phyloP scores from a whole-genome alignment of 106 monocot genomes.

The Dactylorhiza incarnata region DNA sequence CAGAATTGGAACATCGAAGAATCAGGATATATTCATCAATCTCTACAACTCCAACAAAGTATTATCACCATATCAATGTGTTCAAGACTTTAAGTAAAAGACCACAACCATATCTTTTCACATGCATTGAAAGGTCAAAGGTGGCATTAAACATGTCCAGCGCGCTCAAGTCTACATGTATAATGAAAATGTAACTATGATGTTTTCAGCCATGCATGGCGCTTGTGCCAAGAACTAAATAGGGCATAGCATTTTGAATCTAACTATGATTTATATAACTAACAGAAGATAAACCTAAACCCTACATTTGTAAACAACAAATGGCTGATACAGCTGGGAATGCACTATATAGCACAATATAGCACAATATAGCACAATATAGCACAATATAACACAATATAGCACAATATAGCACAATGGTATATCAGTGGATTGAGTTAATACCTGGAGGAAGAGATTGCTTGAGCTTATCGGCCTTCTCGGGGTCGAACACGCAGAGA shows the following conservation, averaged over 20 bases:
- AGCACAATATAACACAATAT: too few relatives aligned
- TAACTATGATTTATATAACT: background rate
- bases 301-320: background rate
- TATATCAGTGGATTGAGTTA: background rate
- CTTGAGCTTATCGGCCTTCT: conserved; percentile 58
- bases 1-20: too few relatives aligned
- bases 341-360: too few relatives aligned
- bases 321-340: background rate
- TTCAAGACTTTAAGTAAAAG: too few relatives aligned
- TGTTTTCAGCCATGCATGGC: too few relatives aligned
- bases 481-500: conserved; percentile 36
- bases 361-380: too few relatives aligned
- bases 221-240: too few relatives aligned
- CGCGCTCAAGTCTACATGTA: too few relatives aligned
- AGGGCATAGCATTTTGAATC: background rate
- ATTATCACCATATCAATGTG: too few relatives aligned
- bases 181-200: background rate
- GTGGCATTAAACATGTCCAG: too few relatives aligned
- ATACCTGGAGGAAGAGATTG: conserved; percentile 50
- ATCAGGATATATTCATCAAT: too few relatives aligned
- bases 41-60: too few relatives aligned
- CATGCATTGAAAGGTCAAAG: background rate
- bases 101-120: background rate
- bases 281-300: background rate
- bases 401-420: background rate